Base-by-base conservation (phyloP, 2,329 filamentous ascomycete genomes). In the Blumeria hordei region DNA sequence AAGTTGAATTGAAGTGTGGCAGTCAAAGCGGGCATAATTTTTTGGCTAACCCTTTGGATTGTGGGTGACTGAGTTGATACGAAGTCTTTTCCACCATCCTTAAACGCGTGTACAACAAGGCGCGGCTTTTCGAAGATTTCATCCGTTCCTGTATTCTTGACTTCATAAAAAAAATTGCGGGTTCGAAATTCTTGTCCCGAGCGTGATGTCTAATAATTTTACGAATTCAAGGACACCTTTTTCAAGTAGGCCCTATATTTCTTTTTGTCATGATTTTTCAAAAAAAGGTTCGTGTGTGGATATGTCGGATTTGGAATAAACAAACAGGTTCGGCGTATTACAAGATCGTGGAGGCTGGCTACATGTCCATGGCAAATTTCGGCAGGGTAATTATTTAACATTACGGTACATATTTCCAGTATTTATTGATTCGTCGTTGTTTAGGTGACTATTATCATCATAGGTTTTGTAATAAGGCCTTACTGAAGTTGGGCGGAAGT, bases 1-100 rank as follows among this genome's bases (percentile, higher is more conserved):
- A 57, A 32, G 1, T 44, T 34, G 12, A 34, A 41, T 11, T 51
- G 28, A 11, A 3, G 4, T 4, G 39, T 11, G 1, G 45, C 44
- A 12, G 51, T 52, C 34, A 58, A 8, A 32, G 11, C 55, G 10
- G 58, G 36, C 35, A 57, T 55, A 11, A 57, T n/a, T 11, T 44
- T 37, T 50, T 58, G 34, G 36, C 44, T 57, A 34, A 55, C 18
- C n/a, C 47, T 11, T 56, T 58, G 36, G 32, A 60, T 59, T 9
- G 47, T 59, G 12, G 39, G 56, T 16, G 49, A 58, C 33, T 60
- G 18, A 12, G 55, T 60, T 9, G 59, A 39, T 1, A 58, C 41
- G 3, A 43, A 9, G 1, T n/a, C 32, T 33, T 59, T 60, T 0
- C 43, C 35, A 3, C 14, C 0, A 41, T 60, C 36, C 1, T 58